Base-by-base conservation (phyloP, 2,329 filamentous ascomycete species). In the Neofusicoccum laricinum region DNA sequence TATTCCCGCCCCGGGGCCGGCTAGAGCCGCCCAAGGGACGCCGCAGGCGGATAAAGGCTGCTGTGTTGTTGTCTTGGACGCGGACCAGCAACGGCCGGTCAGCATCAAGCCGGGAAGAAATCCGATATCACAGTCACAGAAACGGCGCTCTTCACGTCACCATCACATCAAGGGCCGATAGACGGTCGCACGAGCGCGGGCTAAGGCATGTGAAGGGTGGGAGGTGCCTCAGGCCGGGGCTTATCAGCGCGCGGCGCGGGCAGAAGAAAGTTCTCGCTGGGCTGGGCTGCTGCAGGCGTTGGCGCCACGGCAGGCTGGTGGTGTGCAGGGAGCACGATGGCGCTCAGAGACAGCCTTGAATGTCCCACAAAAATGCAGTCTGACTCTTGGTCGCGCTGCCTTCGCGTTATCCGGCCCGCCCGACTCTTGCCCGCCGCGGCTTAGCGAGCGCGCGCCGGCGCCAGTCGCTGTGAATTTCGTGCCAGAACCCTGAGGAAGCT, bases 351-450 rank as follows among this genome's bases (percentile, higher is more conserved):
- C 43, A 48, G 55, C 55, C 36, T 46, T 43, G n/a, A 38, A 36
- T 45, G 59, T 63, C 49, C 59, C 59, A 63, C 59, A 63, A 63
- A 62, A 51, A 62, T 62, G 59, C 59, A 51, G 36, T 62, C 46
- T 63, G 59, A 63, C 59, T 63, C 59, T 32, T 41, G 58, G 46
- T 36, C 48, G 59, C 59, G 46, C 46, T 63, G 48, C 46, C 41
- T 45, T 43, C 38, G 55, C 55, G 55, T 59, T 45, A 45, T 45
- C 50, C 61, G 61, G 49, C 61, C 61, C 61, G 61, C 61, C 14
- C 61, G 41, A 63, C 38, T 53, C 38, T 53, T 63, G 61, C 61
- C 61, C 49, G 40, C 17, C 30, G 48, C 49, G 61, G 61, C 36
- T 48, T 63, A 63, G 61, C 61, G 61, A 46, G 36, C 25, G 49